These are phyloP conservation scores for Mycosphaerella sp. DNA, from an alignment of 2,329 filamentous ascomycete species.

Conservation along the genomic window DNA sequence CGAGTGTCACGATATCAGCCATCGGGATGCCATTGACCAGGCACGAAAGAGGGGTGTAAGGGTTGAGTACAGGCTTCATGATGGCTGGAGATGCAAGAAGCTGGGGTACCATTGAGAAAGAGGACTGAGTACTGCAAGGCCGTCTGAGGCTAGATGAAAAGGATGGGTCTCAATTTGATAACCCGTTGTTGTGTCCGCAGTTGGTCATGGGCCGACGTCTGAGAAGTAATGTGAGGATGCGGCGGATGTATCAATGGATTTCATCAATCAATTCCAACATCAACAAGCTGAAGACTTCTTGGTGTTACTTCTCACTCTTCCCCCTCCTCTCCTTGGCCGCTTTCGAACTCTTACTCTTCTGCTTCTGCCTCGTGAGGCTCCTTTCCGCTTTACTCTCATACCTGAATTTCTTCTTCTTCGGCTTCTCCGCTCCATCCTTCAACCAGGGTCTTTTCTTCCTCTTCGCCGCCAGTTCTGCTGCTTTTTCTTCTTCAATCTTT, in stretches of 20 bases:
- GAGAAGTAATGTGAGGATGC: too few relatives aligned
- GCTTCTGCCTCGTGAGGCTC: slow-evolving; percentile 53
- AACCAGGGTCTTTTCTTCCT: slow-evolving; percentile 43
- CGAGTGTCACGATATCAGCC: slow-evolving; percentile 33
- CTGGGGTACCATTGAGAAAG: too few relatives aligned
- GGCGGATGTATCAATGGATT: too few relatives aligned
- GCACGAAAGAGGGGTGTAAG: slow-evolving; percentile 34
- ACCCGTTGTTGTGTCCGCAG: too few relatives aligned
- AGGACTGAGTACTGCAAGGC: too few relatives aligned
- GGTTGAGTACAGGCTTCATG: slow-evolving; percentile 12
- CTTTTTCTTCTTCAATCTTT: not conserved
- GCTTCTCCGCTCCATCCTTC: slow-evolving; percentile 45
- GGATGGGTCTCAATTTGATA: too few relatives aligned
- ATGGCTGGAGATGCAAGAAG: too few relatives aligned
- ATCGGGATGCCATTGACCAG: slow-evolving; percentile 38
- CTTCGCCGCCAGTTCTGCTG: slow-evolving; percentile 3
- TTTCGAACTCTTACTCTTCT: slow-evolving; percentile 64
- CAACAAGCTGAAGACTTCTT: too few relatives aligned
- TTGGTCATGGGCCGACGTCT: too few relatives aligned
- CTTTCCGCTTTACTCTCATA: slow-evolving; percentile 87
- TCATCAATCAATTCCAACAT: too few relatives aligned
- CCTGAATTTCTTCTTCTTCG: slow-evolving; percentile 82
- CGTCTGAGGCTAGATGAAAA: too few relatives aligned
- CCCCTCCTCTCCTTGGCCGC: slow-evolving; percentile 43
- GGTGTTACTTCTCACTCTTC: not conserved